Base-by-base conservation (phyloP, 768 basidiomycete genomes). In the Brasilioporus rufonigricans region DNA sequence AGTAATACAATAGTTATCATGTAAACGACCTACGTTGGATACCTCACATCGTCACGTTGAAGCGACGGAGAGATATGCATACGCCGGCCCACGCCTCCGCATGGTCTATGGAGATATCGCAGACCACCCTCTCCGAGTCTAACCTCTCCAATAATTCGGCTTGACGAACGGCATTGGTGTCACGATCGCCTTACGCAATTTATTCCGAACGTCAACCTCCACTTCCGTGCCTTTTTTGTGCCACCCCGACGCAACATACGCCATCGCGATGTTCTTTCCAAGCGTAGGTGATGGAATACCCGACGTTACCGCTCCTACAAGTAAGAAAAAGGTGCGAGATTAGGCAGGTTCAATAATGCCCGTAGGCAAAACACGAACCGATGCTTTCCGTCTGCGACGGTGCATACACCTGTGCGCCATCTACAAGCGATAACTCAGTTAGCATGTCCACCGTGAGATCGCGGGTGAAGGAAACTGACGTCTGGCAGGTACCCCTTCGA, bases 191-290 rank as follows among this genome's bases (percentile, higher is more conserved):
- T 82, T 84, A 40, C 92, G 77, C 66, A 83, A 67, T 72, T 91
- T 93, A 55, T 83, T 87, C 44, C 96, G 80, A 35, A 98, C 89
- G 56, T 95, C 89, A 16, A 98, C 86, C 45, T 81, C 78, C 4
- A 98, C 76, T 66, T 87, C 82, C 0, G 88, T 96, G 12, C 91
- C 93, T 70, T 91, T 95, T 75, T 94, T 98, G 74, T 96, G 91
- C 72, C 78, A 85, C 0, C 93, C 93, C 19, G 76, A 80, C 58
- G 76, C 68, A 44, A 98, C 80, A 64, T 98, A 98, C 1, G 86
- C 96, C 96, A 98, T 98, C 1, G 95, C 93, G 61, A 98, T 92
- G 71, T 99, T 98, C 69, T 87, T 86, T 1, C 83, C 84, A 4
- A 93, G 76, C 1, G 92, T 88, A 0, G 95, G 96, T 0, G 93